Base-by-base conservation (phyloP, 2,329 filamentous ascomycete species). In the Pseudogymnoascus sp. region DNA sequence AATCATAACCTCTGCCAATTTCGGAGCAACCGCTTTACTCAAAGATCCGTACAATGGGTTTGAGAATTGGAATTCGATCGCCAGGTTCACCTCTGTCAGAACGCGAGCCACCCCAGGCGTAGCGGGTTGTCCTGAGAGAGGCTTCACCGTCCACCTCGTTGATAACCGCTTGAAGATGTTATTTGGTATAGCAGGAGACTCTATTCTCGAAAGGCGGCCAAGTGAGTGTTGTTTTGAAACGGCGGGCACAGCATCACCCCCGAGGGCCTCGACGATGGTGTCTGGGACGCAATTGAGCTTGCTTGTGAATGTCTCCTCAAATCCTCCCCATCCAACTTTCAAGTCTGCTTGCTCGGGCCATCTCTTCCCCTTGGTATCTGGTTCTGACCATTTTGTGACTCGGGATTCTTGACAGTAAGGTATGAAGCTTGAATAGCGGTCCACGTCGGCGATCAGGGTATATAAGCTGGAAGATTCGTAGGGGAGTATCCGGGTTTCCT, bases 31-130 rank as follows among this genome's bases (percentile, higher is more conserved):
- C 36, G 90, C 88, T 39, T 86, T 83, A 73, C 93, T 95, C 72
- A 97, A 80, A 18, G 89, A 86, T 45, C 86, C 87, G 77, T 97
- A 96, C 64, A 96, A 74, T n/a, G 93, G 91, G 76, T 93, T 97
- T 69, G 85, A 82, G 74, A 99, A 97, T 74, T 88, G 85, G 74
- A 93, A 97, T 67, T 87, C 83, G 69, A 99, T 87, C 64, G 81
- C 80, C 69, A 99, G 77, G 69, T 84, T 81, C 12, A 97, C 91
- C 70, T 89, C 84, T 4, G 91, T 96, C 77, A 81, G 81, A 31
- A 81, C 73, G 63, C 72, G 70, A 71, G 68, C 62, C 37, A 67
- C 67, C 31, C 67, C 72, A 63, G 68, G 66, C 39, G 67, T 73
- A 71, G 64, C 68, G 69, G 65, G 73, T 66, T 54, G 73, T 63